Evolutionary conservation across 352 stramenopile genomes (phyloP).

Genomic region (Blastocystis sp.): DNA sequence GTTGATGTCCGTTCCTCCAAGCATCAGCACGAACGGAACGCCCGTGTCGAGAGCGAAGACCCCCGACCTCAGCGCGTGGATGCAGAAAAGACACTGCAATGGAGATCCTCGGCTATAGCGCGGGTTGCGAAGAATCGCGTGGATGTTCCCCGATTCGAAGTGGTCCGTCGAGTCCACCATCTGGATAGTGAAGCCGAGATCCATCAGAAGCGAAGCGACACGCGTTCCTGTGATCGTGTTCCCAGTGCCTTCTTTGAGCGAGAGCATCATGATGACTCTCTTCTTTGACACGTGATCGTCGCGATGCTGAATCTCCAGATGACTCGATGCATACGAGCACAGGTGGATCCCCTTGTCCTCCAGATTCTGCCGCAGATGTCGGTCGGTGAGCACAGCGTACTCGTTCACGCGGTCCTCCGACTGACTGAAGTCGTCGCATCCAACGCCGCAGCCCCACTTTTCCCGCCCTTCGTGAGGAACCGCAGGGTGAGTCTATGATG

Average conservation of each 20-base stretch:
- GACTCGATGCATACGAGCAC: not conserved
- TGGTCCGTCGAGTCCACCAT: constrained; percentile 58
- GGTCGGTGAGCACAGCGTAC: not conserved
- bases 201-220: not conserved
- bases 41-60: not conserved
- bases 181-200: constrained; percentile 14
- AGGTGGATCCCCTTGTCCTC: constrained; percentile 11
- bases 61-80: constrained; percentile 35
- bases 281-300: not conserved
- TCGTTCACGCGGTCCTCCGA: constrained; percentile 27
- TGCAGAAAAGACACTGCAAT: constrained; percentile 27
- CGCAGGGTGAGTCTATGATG: constrained; percentile 27
- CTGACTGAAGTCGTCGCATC: constrained; percentile 43
- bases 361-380: constrained; percentile 7
- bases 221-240: constrained; percentile 52
- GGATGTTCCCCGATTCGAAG: not conserved
- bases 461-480: not conserved
- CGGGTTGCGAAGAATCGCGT: not conserved
- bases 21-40: constrained; percentile 32
- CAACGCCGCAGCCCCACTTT: constrained; percentile 27
- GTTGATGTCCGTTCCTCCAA: constrained; percentile 60
- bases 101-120: not conserved
- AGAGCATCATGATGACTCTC: constrained; percentile 21
- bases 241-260: constrained; percentile 53
- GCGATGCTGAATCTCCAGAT: not conserved